Conservation (phyloP, 108 stramenopile species). For the Nitzschia sp. region DNA sequence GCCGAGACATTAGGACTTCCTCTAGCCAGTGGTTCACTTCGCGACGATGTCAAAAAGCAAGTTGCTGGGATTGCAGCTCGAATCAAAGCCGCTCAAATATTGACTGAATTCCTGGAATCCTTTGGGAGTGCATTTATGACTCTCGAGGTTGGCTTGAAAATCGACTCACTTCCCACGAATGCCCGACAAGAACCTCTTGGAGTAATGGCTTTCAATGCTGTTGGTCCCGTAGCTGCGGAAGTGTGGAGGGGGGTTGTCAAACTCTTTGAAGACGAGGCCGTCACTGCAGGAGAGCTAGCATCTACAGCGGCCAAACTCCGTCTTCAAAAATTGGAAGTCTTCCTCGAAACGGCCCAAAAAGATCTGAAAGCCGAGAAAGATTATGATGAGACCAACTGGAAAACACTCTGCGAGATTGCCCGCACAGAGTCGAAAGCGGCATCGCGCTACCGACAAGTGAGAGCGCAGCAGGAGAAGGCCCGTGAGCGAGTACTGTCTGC, state of each 20-base stretch:
- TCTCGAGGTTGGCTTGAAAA: not conserved
- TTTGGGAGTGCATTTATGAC: slow-evolving; percentile 32
- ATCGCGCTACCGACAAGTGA: slow-evolving; percentile 48
- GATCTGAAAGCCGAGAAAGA: slow-evolving; percentile 51
- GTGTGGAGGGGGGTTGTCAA: slow-evolving; percentile 42
- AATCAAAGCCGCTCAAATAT: slow-evolving; percentile 42
- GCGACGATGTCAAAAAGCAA: slow-evolving; percentile 59
- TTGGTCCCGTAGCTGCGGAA: slow-evolving; percentile 12
- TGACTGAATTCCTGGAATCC: slow-evolving; percentile 23
- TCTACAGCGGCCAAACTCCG: slow-evolving; percentile 21
- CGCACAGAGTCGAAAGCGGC: slow-evolving; percentile 55
- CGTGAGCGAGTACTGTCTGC: slow-evolving; percentile 52
- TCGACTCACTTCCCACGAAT: not conserved
- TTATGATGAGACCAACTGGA: slow-evolving; percentile 64
- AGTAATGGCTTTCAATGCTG: not conserved
- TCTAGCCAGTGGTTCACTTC: slow-evolving; percentile 48
- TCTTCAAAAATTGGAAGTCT: slow-evolving; percentile 39
- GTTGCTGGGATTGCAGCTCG: slow-evolving; percentile 37
- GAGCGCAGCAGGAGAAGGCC: slow-evolving; percentile 48
- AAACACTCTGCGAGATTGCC: slow-evolving; percentile 69
- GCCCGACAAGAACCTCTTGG: slow-evolving; percentile 3
- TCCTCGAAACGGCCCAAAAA: slow-evolving; percentile 39
- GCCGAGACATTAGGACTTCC: slow-evolving; percentile 69
- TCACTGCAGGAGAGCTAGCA: slow-evolving; percentile 32
- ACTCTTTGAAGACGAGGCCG: slow-evolving; percentile 43